Percentiles rank a stretch among this genome's conserved stretches.
phyloP scores from a whole-genome alignment of 805 yeast species.

The Suhomyces kilbournensis region DNA sequence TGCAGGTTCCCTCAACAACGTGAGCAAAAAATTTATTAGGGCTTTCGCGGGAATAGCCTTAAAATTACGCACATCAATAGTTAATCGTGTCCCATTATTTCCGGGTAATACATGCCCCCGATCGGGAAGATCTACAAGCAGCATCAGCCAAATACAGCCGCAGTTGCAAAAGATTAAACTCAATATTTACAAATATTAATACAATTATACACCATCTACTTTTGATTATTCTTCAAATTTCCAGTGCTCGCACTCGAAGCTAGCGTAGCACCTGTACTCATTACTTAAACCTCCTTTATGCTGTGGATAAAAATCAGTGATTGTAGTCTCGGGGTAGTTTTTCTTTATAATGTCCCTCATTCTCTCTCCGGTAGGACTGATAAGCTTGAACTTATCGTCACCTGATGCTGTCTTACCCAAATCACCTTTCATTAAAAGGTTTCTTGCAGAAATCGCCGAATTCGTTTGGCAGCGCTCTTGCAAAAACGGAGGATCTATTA shows the following conservation, averaged over 20 bases:
- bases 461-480: slow-evolving; percentile 79
- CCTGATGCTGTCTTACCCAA: slow-evolving; percentile 39
- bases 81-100: neutral
- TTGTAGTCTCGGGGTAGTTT: slow-evolving; percentile 60
- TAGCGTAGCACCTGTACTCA: slow-evolving; percentile 84
- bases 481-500: slow-evolving; percentile 87
- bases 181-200: neutral
- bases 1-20: slow-evolving; percentile 1
- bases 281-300: slow-evolving; percentile 85
- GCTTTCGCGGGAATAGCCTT: neutral
- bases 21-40: slow-evolving; percentile 6
- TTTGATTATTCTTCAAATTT: slow-evolving; percentile 29
- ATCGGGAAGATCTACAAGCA: neutral
- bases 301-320: slow-evolving; percentile 71
- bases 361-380: slow-evolving; percentile 89
- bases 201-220: neutral
- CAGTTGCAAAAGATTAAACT: neutral
- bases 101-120: slow-evolving; percentile 1
- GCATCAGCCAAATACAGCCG: neutral
- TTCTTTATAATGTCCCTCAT: slow-evolving; percentile 63
- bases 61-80: neutral
- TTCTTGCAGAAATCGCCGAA: slow-evolving; percentile 51
- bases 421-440: slow-evolving; percentile 46
- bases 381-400: slow-evolving; percentile 44
- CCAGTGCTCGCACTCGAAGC: slow-evolving; percentile 71